Evolutionary conservation across 139 green algal genomes (phyloP).

Genomic region (Yamagishiella unicocca): DNA sequence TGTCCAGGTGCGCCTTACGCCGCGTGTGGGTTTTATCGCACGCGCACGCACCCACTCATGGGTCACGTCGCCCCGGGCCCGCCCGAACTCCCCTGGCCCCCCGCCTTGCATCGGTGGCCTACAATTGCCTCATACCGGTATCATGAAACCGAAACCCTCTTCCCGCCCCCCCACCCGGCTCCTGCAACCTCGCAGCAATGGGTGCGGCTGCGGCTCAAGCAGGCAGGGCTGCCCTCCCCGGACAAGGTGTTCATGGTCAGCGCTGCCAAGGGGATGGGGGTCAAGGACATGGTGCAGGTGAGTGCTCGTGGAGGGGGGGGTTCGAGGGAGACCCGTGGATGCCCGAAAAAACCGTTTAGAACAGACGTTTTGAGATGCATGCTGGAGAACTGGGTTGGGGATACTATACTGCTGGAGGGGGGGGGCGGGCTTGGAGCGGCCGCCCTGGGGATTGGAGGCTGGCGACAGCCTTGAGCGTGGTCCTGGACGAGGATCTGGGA

Average conservation of each 20-base stretch:
- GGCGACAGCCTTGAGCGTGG: too few relatives aligned
- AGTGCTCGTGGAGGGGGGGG: background rate
- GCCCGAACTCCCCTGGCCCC: background rate
- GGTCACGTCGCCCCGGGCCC: background rate
- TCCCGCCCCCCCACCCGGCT: background rate
- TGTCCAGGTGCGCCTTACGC: constrained; percentile 60
- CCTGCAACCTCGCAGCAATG: constrained; percentile 63
- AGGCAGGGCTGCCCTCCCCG: constrained; percentile 67
- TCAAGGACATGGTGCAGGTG: constrained; percentile 61
- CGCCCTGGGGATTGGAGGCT: too few relatives aligned
- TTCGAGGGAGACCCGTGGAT: background rate
- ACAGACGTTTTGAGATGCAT: too few relatives aligned
- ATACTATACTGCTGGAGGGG: too few relatives aligned
- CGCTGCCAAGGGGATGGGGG: constrained; percentile 56
- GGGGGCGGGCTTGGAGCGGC: too few relatives aligned
- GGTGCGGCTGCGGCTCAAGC: constrained; percentile 68
- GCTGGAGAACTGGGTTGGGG: too few relatives aligned
- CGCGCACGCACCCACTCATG: background rate
- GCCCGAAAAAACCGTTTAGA: too few relatives aligned
- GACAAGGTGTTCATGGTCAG: constrained; percentile 69
- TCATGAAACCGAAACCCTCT: too few relatives aligned
- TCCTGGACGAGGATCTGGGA: too few relatives aligned
- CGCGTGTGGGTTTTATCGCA: background rate
- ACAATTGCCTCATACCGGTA: too few relatives aligned
- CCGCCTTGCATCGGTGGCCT: too few relatives aligned